A percentile compares a stretch with the other conserved stretches of the same genome.
Evolutionary conservation across 805 yeast genomes (phyloP).

Genomic region (Saccharomycopsis fodiens): DNA sequence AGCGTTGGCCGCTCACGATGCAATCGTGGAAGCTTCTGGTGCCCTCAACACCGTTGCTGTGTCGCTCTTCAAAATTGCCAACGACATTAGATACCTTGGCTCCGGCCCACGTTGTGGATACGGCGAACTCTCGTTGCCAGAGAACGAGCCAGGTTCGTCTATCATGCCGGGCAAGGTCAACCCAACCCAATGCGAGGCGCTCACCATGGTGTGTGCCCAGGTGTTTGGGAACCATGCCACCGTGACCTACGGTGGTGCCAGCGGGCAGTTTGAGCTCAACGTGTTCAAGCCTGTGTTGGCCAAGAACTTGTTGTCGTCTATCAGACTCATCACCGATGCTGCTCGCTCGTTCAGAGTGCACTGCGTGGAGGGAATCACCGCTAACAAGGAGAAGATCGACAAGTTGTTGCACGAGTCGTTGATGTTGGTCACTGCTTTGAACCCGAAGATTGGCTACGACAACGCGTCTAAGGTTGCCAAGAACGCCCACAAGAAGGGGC

Average conservation of each 20-base stretch:
- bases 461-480: slow-evolving; percentile 96
- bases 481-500: slow-evolving; percentile 96
- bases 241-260: slow-evolving; percentile 94
- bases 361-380: slow-evolving; percentile 91
- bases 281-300: slow-evolving; percentile 96
- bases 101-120: slow-evolving; percentile 99
- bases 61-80: slow-evolving; percentile 91
- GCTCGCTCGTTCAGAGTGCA: slow-evolving; percentile 79
- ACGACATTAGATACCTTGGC: slow-evolving; percentile 95
- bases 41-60: slow-evolving; percentile 92
- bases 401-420: slow-evolving; percentile 87
- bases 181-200: slow-evolving; percentile 98
- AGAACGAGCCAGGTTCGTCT: slow-evolving; percentile 98
- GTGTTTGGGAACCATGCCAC: slow-evolving; percentile 95
- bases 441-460: slow-evolving; percentile 98
- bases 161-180: slow-evolving; percentile 99
- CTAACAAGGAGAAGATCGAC: slow-evolving; percentile 80
- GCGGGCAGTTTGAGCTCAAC: slow-evolving; percentile 96
- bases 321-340: slow-evolving; percentile 86
- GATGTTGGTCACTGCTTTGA: slow-evolving; percentile 96
- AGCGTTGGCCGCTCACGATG: slow-evolving; percentile 98
- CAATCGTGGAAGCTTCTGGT: slow-evolving; percentile 94
- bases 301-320: slow-evolving; percentile 77
- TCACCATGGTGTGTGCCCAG: slow-evolving; percentile 97
- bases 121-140: slow-evolving; percentile 91